These are phyloP conservation scores for Albizia julibrissin DNA, from an alignment of 306 rosid genomes.

Conservation along the genomic window DNA sequence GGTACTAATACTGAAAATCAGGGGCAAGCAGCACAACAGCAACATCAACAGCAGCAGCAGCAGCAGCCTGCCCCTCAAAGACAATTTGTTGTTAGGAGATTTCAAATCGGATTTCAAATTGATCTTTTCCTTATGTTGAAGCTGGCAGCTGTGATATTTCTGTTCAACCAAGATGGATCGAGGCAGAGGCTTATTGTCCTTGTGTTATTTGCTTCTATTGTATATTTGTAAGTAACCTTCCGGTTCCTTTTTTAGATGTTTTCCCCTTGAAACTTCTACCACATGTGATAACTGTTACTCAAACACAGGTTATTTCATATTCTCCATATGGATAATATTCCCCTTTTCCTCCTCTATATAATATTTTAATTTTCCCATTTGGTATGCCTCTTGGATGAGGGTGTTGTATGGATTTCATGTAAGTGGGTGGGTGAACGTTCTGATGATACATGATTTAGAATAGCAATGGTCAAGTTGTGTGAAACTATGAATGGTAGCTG, in stretches of 20 bases:
- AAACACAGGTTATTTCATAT: not conserved
- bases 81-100: conserved; percentile 81
- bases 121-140: conserved; percentile 87
- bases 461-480: conserved; percentile 5
- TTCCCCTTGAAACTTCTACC: conserved; percentile 12
- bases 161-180: conserved; percentile 98
- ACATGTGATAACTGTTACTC: conserved; percentile 12
- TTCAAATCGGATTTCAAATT: conserved; percentile 90
- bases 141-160: conserved; percentile 90
- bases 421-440: not conserved
- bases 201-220: conserved; percentile 74
- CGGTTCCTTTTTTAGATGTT: not conserved
- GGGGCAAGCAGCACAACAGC: conserved; percentile 73
- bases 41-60: conserved; percentile 72
- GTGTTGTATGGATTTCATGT: not conserved
- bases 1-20: conserved; percentile 61
- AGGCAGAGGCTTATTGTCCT: conserved; percentile 85
- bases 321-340: conserved; percentile 12
- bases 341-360: not conserved
- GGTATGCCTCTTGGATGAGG: not conserved
- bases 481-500: conserved; percentile 30
- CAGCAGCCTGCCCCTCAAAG: conserved; percentile 86
- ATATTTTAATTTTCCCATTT: conserved; percentile 4
- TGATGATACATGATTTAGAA: not conserved
- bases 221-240: conserved; percentile 75